phyloP scores from a whole-genome alignment of 805 yeast species.

The Saturnispora mendoncae region DNA sequence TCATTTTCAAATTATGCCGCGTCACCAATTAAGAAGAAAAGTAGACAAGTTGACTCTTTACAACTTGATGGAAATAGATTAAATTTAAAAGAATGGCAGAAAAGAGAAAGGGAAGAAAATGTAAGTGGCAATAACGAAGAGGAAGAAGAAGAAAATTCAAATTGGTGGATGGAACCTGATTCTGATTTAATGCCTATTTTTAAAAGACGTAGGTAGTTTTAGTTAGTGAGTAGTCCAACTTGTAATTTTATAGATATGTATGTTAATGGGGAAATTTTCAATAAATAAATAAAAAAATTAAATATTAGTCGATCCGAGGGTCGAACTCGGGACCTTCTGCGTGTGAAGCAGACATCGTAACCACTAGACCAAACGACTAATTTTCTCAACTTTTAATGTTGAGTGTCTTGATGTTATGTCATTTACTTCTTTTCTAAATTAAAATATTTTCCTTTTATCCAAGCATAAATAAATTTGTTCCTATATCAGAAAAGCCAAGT shows the following conservation, averaged over 20 bases:
- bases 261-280: background rate
- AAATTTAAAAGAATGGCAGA: slow-evolving; percentile 6
- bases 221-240: background rate
- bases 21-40: slow-evolving; percentile 4
- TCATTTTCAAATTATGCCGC: background rate
- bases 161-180: slow-evolving; percentile 6
- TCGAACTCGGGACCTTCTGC: slow-evolving; percentile 36
- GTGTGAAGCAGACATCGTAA: slow-evolving; percentile 35
- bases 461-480: too few relatives aligned
- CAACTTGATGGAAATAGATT: slow-evolving; percentile 4
- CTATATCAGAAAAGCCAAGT: too few relatives aligned
- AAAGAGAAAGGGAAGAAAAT: slow-evolving; percentile 4
- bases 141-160: background rate
- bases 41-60: background rate
- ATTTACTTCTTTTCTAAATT: too few relatives aligned
- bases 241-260: too few relatives aligned
- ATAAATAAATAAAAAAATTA: slow-evolving; percentile 9
- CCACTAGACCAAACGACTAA: slow-evolving; percentile 34
- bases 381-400: background rate
- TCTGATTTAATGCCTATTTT: slow-evolving; percentile 5
- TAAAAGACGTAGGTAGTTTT: background rate
- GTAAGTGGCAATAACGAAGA: background rate
- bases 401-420: too few relatives aligned
- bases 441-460: too few relatives aligned
- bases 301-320: slow-evolving; percentile 31